Base-by-base conservation (phyloP, 169 alveolate species). In the Theileria parva region DNA sequence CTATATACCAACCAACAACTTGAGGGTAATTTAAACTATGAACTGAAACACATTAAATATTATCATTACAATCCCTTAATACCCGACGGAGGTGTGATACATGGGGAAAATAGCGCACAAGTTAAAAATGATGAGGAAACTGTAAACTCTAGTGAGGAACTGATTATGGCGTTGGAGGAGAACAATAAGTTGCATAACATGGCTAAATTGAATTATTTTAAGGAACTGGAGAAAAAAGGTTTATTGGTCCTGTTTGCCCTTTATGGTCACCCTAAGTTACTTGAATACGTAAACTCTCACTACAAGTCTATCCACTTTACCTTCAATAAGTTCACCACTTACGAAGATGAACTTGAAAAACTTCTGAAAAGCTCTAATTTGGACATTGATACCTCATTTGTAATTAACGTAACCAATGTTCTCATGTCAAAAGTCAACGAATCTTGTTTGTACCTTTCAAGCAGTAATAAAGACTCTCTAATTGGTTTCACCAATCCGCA, bases 401-500 rank as follows among this genome's bases (percentile, higher is more conserved):
- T 79, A 7, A 13, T 85, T 4, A 85, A 85, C 61, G 91, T 85
- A 1, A 85, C 91, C 48, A 85, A 78, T 53, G 87, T 59, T 66
- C 74, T 85, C 65, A 77, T 77, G 91, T 66, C 85, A 9, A 77
- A 77, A 68, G 91, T 85, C 51, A 67, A n/a, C 13, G 81, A 76
- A 34, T 85, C 91, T 9, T 28, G 65, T 13, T 79, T 85, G 11
- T 12, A 32, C 30, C 28, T 85, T 7, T 77, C 91, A 34, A 27
- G 71, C 27, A 27, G 60, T 65, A 61, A 68, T 73, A 85, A 85
- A 73, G 66, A 66, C 2, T 67, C 77, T 59, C 74, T 85, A 17
- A 79, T 85, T 57, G 91, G 91, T 32, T 85, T 85, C 57, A 75
- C 84, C 27, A 78, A 85, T 74, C 91, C 91, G n/a, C 79, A 87